A percentile compares a stretch with the other conserved stretches of the same genome.
These are phyloP conservation scores for Diaporthe ampelina DNA, from an alignment of 2,329 filamentous ascomycete species.

Conservation along the genomic window DNA sequence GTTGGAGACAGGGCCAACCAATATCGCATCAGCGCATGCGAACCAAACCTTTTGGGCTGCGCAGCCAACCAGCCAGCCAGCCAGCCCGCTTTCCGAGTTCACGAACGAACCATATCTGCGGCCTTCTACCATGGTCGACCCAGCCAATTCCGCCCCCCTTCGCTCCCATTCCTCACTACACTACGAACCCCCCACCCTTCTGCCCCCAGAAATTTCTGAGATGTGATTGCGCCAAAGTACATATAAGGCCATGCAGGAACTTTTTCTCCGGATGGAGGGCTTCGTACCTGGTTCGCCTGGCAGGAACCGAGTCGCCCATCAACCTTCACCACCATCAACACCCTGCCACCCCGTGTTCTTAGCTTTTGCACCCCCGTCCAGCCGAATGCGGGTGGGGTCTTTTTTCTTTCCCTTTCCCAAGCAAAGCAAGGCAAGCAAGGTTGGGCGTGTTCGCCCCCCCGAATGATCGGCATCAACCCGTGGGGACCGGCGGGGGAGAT, in stretches of 20 bases:
- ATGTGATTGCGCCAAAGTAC: background rate
- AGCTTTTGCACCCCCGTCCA: background rate
- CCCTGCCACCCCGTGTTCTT: background rate
- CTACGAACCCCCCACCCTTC: background rate
- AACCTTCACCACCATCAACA: too few species aligned
- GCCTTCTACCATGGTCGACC: conserved; percentile 2
- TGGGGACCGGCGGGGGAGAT: conserved; percentile 3
- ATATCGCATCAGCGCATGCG: conserved; percentile 19
- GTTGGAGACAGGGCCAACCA: background rate
- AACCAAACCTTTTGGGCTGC: background rate
- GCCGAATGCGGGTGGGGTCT: background rate
- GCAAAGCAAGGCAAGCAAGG: background rate
- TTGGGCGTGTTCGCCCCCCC: background rate
- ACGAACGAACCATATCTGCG: conserved; percentile 12
- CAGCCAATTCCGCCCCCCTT: background rate
- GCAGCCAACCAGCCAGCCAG: too few species aligned
- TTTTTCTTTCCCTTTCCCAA: background rate
- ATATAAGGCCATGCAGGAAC: conserved; percentile 1
- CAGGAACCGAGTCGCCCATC: background rate
- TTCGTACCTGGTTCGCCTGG: background rate
- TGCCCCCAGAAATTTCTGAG: background rate
- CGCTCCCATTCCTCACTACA: background rate
- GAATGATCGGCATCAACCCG: conserved; percentile 30
- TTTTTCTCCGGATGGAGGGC: background rate
- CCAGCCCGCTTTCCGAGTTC: background rate